These are phyloP conservation scores for Orychophragmus violaceus DNA, from an alignment of 345 rosid species.

Conservation along the genomic window DNA sequence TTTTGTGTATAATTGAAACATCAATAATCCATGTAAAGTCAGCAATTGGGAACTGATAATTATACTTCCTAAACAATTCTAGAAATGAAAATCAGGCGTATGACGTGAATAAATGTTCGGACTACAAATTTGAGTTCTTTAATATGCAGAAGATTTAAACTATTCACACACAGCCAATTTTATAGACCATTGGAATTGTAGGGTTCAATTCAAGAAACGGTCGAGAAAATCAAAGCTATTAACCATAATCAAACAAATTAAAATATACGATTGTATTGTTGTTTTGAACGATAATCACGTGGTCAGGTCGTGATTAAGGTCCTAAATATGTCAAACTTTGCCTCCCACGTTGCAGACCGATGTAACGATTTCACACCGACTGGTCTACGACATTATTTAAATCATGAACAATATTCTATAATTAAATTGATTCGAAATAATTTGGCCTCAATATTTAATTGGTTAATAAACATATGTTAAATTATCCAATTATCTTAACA, in stretches of 20 bases:
- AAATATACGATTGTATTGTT: not conserved
- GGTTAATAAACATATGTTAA: not conserved
- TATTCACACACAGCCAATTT: not conserved
- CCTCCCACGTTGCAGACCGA: conserved; percentile 20
- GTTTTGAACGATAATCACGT: conserved; percentile 12
- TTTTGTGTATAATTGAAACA: not conserved
- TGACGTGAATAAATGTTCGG: not conserved
- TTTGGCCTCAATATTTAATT: not conserved
- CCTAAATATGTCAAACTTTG: conserved; percentile 22
- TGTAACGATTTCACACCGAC: conserved; percentile 9
- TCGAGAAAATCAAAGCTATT: not conserved
- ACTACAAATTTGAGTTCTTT: not conserved
- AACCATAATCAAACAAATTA: not conserved
- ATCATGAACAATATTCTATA: not conserved
- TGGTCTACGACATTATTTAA: not conserved
- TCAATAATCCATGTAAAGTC: not conserved
- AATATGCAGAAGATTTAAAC: not conserved
- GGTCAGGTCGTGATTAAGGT: conserved; percentile 20
- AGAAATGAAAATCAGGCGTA: not conserved
- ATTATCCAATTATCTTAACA: not conserved
- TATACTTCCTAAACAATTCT: not conserved
- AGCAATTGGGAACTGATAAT: not conserved
- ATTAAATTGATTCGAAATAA: not conserved
- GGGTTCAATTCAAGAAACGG: not conserved
- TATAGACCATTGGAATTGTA: not conserved